Evolutionary conservation across 2,329 filamentous ascomycete genomes (phyloP).

Genomic region (Gnomoniopsis sp.): DNA sequence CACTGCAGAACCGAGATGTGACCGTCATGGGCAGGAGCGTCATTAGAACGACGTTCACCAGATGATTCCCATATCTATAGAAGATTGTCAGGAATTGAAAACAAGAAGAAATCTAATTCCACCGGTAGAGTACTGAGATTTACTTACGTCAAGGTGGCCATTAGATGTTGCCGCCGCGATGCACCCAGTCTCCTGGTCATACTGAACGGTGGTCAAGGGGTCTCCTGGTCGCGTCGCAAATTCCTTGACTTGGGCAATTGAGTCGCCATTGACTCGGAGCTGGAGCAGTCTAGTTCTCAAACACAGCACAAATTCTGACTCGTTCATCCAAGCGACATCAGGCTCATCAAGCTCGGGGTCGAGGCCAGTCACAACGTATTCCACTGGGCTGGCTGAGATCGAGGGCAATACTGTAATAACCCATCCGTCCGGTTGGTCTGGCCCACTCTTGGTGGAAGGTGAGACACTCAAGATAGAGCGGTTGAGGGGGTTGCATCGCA

Average conservation of each 20-base stretch:
- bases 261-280: constrained; percentile 43
- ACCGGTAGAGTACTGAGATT: not conserved
- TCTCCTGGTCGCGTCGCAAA: constrained; percentile 54
- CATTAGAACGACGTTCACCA: constrained; percentile 51
- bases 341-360: constrained; percentile 48
- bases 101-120: not conserved
- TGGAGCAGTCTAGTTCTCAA: constrained; percentile 52
- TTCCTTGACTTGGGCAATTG: constrained; percentile 43
- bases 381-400: constrained; percentile 39
- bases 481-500: constrained; percentile 58
- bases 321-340: constrained; percentile 58
- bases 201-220: constrained; percentile 52
- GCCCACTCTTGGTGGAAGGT: constrained; percentile 47
- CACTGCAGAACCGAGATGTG: constrained; percentile 56
- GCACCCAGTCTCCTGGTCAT: constrained; percentile 48
- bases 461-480: constrained; percentile 55
- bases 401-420: constrained; percentile 54
- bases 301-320: constrained; percentile 56
- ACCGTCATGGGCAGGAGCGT: constrained; percentile 51
- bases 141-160: constrained; percentile 58
- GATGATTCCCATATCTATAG: constrained; percentile 52
- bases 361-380: constrained; percentile 47
- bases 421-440: constrained; percentile 32
- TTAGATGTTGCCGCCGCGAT: constrained; percentile 58
- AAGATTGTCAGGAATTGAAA: not conserved